Conservation (phyloP, 768 basidiomycete genomes). For the Butyriboletus loyo region DNA sequence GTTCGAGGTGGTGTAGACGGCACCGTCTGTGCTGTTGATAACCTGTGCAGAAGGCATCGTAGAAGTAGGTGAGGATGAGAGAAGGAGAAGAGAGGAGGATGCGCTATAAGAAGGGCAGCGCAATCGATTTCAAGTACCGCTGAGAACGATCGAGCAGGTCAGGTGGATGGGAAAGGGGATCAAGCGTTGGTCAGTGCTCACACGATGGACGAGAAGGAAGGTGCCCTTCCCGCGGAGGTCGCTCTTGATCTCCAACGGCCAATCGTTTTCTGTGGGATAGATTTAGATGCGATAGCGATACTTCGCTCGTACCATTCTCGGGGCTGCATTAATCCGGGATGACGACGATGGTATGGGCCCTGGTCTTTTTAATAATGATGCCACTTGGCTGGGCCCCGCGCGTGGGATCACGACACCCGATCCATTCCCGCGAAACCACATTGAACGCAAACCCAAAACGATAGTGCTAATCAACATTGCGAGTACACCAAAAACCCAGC, state of each 20-base stretch:
- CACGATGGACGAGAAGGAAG: neutral
- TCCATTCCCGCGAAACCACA: too few relatives aligned
- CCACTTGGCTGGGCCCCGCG: too few relatives aligned
- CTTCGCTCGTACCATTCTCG: too few relatives aligned
- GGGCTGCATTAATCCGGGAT: too few relatives aligned
- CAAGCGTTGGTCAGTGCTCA: constrained; percentile 2
- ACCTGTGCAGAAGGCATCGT: constrained; percentile 74
- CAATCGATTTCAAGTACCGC: constrained; percentile 25
- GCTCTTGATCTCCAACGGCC: neutral
- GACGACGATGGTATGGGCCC: too few relatives aligned
- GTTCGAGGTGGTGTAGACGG: constrained; percentile 81
- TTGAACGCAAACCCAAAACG: too few relatives aligned
- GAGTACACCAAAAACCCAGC: constrained; percentile 2
- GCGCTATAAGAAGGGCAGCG: constrained; percentile 11
- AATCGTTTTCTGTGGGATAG: neutral
- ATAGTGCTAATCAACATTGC: constrained; percentile 3
- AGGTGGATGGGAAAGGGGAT: constrained; percentile 7
- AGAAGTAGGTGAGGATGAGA: neutral
- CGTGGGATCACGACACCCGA: too few relatives aligned
- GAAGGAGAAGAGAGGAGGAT: neutral
- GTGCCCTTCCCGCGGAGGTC: neutral
- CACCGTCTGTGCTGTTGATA: constrained; percentile 49
- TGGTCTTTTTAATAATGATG: too few relatives aligned
- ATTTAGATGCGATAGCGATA: neutral
- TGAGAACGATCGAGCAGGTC: constrained; percentile 13